Percentiles rank a stretch among this genome's conserved stretches.
phyloP scores from a whole-genome alignment of 495 filamentous ascomycete genomes.

The Xylaria intraflava region DNA sequence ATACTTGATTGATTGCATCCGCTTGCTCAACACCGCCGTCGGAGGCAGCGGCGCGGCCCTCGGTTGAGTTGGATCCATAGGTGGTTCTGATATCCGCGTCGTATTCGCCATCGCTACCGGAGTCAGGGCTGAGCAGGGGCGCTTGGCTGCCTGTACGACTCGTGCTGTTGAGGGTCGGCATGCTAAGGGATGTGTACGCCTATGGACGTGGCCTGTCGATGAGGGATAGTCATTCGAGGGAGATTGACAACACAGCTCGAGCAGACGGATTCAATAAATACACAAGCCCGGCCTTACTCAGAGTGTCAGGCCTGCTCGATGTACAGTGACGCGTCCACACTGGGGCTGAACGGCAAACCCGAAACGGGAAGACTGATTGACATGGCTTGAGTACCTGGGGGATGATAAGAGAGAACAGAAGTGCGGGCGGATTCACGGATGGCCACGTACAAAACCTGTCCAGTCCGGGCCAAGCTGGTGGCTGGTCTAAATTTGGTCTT shows the following conservation, averaged over 20 bases:
- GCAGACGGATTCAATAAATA: too few species aligned
- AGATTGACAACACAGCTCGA: too few species aligned
- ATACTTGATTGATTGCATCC: constrained; percentile 41
- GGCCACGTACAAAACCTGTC: too few species aligned
- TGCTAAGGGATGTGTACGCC: constrained; percentile 15
- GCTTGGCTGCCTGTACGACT: constrained; percentile 15
- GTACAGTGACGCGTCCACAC: constrained; percentile 9
- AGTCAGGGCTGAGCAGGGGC: constrained; percentile 18
- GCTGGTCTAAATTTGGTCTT: too few species aligned
- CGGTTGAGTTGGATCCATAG: constrained; percentile 19
- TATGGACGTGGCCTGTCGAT: constrained; percentile 16
- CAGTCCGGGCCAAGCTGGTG: too few species aligned
- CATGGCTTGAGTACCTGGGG: too few species aligned
- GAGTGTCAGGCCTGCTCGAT: too few species aligned
- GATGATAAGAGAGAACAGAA: too few species aligned
- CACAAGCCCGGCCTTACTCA: too few species aligned
- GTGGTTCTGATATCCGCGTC: neutral
- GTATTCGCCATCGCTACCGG: constrained; percentile 14
- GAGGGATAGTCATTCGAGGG: constrained; percentile 22
- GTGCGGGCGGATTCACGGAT: too few species aligned
- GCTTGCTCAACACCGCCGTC: constrained; percentile 38
- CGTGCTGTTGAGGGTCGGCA: constrained; percentile 15
- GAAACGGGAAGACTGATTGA: too few species aligned
- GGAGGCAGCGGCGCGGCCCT: constrained; percentile 11
- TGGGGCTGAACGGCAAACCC: neutral